These are phyloP conservation scores for Areca catechu DNA, from an alignment of 176 grass and related monocot species.

Conservation along the genomic window DNA sequence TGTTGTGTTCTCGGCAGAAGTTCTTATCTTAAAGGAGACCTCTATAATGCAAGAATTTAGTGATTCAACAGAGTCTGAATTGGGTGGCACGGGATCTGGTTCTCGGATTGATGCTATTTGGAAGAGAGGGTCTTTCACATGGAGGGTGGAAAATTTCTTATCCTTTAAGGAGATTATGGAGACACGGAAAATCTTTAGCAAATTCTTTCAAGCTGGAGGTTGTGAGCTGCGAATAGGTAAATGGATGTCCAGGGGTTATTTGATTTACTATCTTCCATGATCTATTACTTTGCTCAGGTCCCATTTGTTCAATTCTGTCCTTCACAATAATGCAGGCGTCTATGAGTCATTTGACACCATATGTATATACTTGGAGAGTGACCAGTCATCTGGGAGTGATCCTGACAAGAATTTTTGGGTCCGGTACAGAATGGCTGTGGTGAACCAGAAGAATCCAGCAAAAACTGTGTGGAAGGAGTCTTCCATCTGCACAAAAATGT, in stretches of 20 bases:
- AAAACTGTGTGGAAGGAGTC: conserved; percentile 96
- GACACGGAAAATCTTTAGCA: conserved; percentile 96
- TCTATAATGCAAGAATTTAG: conserved; percentile 57
- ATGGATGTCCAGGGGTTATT: neutral
- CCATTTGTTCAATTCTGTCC: too few species aligned
- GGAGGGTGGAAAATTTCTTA: conserved; percentile 98
- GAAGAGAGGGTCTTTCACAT: conserved; percentile 59
- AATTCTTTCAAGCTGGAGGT: conserved; percentile 83
- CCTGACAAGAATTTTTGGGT: conserved; percentile 98
- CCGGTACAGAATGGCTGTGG: conserved; percentile 82
- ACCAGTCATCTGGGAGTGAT: conserved; percentile 77
- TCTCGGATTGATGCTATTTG: conserved; percentile 46
- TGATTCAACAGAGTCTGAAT: conserved; percentile 35
- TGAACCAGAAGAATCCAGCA: conserved; percentile 77
- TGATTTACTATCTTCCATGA: conserved; percentile 10
- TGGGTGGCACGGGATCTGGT: conserved; percentile 28
- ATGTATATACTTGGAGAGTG: conserved; percentile 98
- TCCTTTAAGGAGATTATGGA: conserved; percentile 98
- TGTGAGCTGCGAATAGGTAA: conserved; percentile 99
- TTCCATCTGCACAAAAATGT: conserved; percentile 98
- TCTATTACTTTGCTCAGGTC: neutral
- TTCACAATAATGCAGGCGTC: conserved; percentile 44
- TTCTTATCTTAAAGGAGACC: conserved; percentile 90
- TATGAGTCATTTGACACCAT: conserved; percentile 95
- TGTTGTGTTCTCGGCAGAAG: conserved; percentile 77